A percentile compares a stretch with the other conserved stretches of the same genome.
phyloP scores from a whole-genome alignment of 1,284 basidiomycete species.

The Rhodotorula glutinis region DNA sequence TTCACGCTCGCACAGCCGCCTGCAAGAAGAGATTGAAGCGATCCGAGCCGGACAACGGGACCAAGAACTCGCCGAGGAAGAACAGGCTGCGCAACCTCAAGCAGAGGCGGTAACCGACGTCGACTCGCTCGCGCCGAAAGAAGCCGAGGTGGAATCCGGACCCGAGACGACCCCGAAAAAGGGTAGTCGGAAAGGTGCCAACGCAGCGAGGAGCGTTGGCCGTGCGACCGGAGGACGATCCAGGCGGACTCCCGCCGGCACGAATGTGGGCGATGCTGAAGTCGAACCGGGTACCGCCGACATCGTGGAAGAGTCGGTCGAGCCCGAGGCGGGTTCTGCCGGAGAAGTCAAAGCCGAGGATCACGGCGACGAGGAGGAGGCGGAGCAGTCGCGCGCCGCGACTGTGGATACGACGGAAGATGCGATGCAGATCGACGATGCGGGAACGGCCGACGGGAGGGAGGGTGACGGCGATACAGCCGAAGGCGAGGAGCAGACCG shows the following conservation, averaged over 20 bases:
- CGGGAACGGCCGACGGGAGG: background rate
- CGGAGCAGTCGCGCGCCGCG: background rate
- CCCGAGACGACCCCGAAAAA: conserved; percentile 1
- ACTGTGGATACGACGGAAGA: background rate
- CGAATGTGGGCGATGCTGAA: background rate
- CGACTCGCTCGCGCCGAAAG: no score
- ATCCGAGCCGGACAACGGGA: background rate
- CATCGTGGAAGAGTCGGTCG: background rate
- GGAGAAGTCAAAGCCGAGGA: background rate
- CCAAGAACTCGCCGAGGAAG: background rate
- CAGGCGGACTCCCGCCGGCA: background rate
- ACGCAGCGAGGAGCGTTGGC: background rate
- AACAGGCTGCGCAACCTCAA: background rate
- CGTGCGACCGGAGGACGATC: background rate
- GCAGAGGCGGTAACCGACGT: background rate
- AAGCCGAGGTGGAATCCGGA: background rate
- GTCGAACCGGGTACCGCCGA: no score
- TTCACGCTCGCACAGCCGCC: background rate
- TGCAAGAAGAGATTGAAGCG: conserved; percentile 8
- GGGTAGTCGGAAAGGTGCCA: background rate
- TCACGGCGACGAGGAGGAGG: background rate
- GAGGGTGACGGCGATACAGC: background rate
- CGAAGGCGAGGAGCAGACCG: conserved; percentile 1
- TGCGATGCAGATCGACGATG: background rate
- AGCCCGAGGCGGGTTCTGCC: background rate